phyloP scores from a whole-genome alignment of 441 rosid genomes.

The Bocquillonia castaneifolia region DNA sequence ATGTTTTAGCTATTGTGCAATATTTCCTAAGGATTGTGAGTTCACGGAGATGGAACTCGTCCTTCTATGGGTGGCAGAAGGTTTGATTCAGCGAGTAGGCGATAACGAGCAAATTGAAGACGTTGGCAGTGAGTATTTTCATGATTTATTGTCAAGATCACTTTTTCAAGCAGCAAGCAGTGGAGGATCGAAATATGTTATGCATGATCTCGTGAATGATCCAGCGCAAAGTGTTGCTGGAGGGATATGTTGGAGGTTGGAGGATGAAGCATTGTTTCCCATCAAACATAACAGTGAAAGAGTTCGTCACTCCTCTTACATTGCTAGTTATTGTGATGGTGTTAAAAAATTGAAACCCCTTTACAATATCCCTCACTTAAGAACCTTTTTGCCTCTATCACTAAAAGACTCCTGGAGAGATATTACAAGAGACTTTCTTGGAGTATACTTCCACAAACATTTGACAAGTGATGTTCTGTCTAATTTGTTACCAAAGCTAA shows the following conservation, averaged over 20 bases:
- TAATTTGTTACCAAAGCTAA: neutral
- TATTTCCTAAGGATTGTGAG: neutral
- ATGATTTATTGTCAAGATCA: neutral
- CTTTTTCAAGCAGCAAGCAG: neutral
- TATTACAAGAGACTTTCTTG: no score
- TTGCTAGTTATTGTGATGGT: neutral
- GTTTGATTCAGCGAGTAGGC: neutral
- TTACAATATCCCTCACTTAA: neutral
- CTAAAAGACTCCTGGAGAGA: neutral
- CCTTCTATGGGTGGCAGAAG: neutral
- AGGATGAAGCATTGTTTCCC: neutral
- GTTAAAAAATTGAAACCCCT: neutral
- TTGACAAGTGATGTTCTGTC: neutral
- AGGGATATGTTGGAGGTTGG: constrained; percentile 12
- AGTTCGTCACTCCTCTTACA: neutral
- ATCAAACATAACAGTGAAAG: neutral
- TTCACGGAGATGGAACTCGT: neutral
- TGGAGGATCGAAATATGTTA: neutral
- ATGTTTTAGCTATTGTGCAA: neutral
- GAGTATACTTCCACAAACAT: neutral
- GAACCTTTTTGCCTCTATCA: constrained; percentile 2
- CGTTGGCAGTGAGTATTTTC: neutral
- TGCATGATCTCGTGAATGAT: constrained; percentile 30
- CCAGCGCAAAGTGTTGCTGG: constrained; percentile 19
- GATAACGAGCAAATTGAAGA: neutral